These are phyloP conservation scores for Incumbomyces delicatus DNA, from an alignment of 2,329 filamentous ascomycete genomes.

Conservation along the genomic window DNA sequence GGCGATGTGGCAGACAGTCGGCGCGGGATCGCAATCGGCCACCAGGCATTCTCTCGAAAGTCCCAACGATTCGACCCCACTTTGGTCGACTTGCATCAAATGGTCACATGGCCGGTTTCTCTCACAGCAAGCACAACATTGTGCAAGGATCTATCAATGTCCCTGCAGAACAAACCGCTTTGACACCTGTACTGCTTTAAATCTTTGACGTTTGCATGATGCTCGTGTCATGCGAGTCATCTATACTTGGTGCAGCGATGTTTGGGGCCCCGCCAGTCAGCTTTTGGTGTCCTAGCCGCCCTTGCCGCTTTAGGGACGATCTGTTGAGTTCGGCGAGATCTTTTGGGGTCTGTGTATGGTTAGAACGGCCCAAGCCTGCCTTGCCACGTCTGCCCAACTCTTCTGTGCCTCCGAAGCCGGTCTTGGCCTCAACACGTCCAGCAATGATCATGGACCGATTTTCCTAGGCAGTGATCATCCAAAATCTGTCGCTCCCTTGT, in stretches of 20 bases:
- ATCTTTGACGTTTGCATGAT: slow-evolving; percentile 3
- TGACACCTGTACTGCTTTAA: background rate
- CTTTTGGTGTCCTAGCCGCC: background rate
- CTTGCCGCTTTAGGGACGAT: slow-evolving; percentile 3
- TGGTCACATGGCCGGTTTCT: slow-evolving; percentile 6
- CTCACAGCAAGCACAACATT: background rate
- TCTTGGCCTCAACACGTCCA: too few relatives aligned
- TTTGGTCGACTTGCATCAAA: slow-evolving; percentile 4
- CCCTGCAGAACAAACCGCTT: slow-evolving; percentile 1
- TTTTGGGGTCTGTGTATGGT: background rate
- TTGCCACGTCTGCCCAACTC: background rate
- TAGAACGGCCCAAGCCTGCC: background rate
- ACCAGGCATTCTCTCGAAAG: background rate
- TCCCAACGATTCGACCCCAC: slow-evolving; percentile 2
- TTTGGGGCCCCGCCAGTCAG: background rate
- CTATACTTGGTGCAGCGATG: background rate
- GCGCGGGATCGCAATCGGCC: background rate
- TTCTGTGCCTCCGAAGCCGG: too few relatives aligned
- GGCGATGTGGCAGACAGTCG: too few relatives aligned
- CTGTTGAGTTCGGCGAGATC: background rate
- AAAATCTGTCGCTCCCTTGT: too few relatives aligned
- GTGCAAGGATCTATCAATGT: background rate
- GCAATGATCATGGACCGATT: too few relatives aligned
- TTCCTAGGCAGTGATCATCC: too few relatives aligned
- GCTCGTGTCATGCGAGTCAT: slow-evolving; percentile 7